Base-by-base conservation (phyloP, 2,329 filamentous ascomycete species). In the Paecilomyces dactylethromorphus region DNA sequence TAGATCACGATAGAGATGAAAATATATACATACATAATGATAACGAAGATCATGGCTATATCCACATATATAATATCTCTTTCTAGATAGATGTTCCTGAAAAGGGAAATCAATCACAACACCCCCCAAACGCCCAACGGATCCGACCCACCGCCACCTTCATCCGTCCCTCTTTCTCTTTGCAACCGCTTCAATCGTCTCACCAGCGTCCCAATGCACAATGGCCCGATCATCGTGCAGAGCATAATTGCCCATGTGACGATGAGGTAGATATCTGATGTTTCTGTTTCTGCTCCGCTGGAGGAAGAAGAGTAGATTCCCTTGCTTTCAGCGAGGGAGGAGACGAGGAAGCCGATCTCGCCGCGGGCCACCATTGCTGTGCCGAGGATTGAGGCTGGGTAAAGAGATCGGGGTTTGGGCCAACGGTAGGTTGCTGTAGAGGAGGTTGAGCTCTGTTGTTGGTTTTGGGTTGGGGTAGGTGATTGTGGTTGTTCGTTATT, bases 271-370 rank as follows among this genome's bases (percentile, higher is more conserved):
- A 81, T 74, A 26, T 81, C 76, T 0, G 76, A 76, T 50, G 71
- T 69, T 15, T 58, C 62, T 8, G 59, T 56, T 3, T n/a, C 52
- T 5, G 24, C 5, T 18, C 33, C 50, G 3, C 29, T 15, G 3
- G 54, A 22, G 21, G 22, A 15, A 15, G 18, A 18, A 2, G 50
- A 32, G 21, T 83, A 83, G 11, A 83, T 75, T 0, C 80, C 79
- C 13, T 77, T 74, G 4, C 74, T 80, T 65, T 90, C 81, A 0
- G 87, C 87, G 0, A 92, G 71, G 0, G 87, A 84, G 0, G 87
- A 86, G 61, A 94, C 90, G 51, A 93, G 71, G 61, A 91, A 91
- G 0, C 89, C 89, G 33, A 93, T 90, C 69, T 94, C 90, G 0
- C 90, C 89, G n/a, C 89, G 80, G 0, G 89, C 85, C 0, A 88